Conservation (phyloP, 208 protist genomes). For the Angomonas ambiguus region DNA sequence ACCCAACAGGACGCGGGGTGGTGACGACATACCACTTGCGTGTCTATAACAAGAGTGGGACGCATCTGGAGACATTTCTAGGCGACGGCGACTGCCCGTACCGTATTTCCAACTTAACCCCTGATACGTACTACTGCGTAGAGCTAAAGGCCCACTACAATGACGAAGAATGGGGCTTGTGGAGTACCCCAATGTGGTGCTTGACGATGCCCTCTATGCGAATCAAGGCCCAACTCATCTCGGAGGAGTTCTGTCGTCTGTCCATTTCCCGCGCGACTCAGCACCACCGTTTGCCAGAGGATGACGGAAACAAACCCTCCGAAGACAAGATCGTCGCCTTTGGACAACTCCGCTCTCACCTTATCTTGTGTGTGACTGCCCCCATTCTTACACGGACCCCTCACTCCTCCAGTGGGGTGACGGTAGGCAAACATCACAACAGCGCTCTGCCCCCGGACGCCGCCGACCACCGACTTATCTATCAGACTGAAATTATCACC, state of each 20-base stretch:
- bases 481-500: constrained; percentile 80
- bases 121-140: constrained; percentile 91
- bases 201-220: constrained; percentile 88
- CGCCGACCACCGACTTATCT: constrained; percentile 67
- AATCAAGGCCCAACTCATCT: constrained; percentile 84
- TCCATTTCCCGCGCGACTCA: constrained; percentile 58
- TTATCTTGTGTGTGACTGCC: constrained; percentile 91
- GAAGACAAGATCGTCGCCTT: constrained; percentile 67
- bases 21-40: constrained; percentile 89
- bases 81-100: constrained; percentile 84
- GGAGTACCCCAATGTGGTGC: constrained; percentile 87
- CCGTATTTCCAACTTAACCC: constrained; percentile 64
- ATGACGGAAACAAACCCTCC: constrained; percentile 76
- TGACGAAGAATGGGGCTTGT: constrained; percentile 90
- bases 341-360: constrained; percentile 68
- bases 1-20: constrained; percentile 76
- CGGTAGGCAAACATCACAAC: constrained; percentile 54
- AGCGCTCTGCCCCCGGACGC: constrained; percentile 68
- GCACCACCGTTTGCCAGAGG: constrained; percentile 78
- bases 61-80: constrained; percentile 83
- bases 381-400: constrained; percentile 53
- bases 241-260: constrained; percentile 85
- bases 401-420: constrained; percentile 37
- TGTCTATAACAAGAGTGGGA: constrained; percentile 71
- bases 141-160: constrained; percentile 93